Percentiles rank a stretch among this genome's conserved stretches.
Evolutionary conservation across 805 yeast genomes (phyloP).

Genomic region (Komagataella pseudopastoris): DNA sequence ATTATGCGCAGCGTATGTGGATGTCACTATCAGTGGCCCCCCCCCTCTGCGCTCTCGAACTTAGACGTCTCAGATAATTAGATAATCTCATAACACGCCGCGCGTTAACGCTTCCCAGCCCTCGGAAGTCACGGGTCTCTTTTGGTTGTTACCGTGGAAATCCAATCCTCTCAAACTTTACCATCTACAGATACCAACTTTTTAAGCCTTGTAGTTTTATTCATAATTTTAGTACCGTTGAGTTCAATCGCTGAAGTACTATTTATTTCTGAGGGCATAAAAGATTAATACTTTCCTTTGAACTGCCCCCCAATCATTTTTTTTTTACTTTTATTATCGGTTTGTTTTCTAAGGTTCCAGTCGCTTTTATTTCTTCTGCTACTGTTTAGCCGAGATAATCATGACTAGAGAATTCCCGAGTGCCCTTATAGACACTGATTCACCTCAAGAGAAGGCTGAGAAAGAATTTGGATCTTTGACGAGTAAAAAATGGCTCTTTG

Average conservation of each 20-base stretch:
- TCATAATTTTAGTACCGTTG: not conserved
- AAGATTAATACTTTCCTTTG: not conserved
- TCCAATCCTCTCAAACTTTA: not conserved
- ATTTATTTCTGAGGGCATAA: not conserved
- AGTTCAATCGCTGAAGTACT: not conserved
- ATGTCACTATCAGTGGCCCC: too few relatives aligned
- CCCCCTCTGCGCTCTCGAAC: too few relatives aligned
- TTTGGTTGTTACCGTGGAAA: not conserved
- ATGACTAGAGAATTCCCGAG: slow-evolving; percentile 14
- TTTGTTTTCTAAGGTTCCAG: not conserved
- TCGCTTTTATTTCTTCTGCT: not conserved
- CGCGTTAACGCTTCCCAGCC: not conserved
- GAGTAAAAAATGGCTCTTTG: slow-evolving; percentile 49
- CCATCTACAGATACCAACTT: not conserved
- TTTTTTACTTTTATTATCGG: not conserved
- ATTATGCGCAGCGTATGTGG: not conserved
- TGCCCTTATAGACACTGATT: slow-evolving; percentile 15
- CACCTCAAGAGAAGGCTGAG: slow-evolving; percentile 28
- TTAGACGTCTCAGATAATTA: too few relatives aligned
- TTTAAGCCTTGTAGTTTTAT: not conserved
- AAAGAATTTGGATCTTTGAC: slow-evolving; percentile 66
- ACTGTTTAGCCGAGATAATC: not conserved
- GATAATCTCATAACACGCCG: not conserved
- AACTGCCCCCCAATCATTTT: not conserved
- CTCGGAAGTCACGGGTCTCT: not conserved